phyloP scores from a whole-genome alignment of 345 rosid species.

The Iberis pinnata region DNA sequence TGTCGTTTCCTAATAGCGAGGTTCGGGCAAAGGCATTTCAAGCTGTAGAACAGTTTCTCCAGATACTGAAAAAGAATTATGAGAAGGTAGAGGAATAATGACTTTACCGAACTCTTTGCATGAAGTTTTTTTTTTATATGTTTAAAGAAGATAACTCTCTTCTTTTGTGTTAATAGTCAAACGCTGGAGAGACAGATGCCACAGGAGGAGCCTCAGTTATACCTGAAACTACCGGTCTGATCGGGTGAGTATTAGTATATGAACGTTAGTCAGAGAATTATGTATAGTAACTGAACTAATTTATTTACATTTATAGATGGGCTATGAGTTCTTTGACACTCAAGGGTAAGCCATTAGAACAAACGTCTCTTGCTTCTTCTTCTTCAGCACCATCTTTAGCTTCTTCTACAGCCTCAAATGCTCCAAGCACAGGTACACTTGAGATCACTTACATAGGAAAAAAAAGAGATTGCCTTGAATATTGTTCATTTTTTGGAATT shows the following conservation, averaged over 20 bases:
- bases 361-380: constrained; percentile 57
- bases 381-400: constrained; percentile 40
- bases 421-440: constrained; percentile 59
- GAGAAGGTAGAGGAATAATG: constrained; percentile 55
- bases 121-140: constrained; percentile 5
- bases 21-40: constrained; percentile 92
- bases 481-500: background rate
- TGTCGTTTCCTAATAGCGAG: constrained; percentile 52
- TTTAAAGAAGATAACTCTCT: background rate
- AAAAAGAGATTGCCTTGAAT: too few relatives aligned
- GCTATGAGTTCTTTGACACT: constrained; percentile 97
- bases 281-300: constrained; percentile 1
- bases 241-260: constrained; percentile 53
- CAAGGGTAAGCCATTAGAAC: constrained; percentile 88
- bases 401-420: constrained; percentile 49
- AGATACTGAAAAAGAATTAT: constrained; percentile 67
- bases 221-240: constrained; percentile 81
- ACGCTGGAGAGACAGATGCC: constrained; percentile 51
- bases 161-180: constrained; percentile 34
- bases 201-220: constrained; percentile 56
- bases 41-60: constrained; percentile 88
- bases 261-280: background rate
- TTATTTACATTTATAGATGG: constrained; percentile 50
- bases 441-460: constrained; percentile 8
- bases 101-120: background rate